phyloP scores from a whole-genome alignment of 106 monocot species.

The Vanilla planifolia region DNA sequence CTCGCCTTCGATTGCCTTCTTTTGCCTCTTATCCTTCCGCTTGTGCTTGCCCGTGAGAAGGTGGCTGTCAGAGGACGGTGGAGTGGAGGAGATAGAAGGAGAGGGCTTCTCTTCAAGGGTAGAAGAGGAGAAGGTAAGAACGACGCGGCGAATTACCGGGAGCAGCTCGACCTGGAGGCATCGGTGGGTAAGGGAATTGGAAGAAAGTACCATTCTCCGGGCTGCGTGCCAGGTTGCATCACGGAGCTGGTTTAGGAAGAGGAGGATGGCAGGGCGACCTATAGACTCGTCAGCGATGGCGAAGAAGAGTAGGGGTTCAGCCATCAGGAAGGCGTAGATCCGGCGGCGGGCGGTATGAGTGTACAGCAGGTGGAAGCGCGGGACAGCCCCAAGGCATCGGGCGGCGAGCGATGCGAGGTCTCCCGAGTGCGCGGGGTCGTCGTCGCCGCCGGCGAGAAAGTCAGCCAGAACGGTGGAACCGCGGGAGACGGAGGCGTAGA shows the following conservation, averaged over 20 bases:
- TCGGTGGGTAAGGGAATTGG: neutral
- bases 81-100: neutral
- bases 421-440: neutral
- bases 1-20: neutral
- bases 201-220: neutral
- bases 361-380: conserved; percentile 20
- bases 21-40: neutral
- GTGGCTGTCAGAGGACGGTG: neutral
- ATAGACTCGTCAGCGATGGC: conserved; percentile 18
- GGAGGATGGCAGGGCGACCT: conserved; percentile 3
- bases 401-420: conserved; percentile 6
- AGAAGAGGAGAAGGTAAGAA: neutral
- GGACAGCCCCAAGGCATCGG: conserved; percentile 9
- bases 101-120: neutral
- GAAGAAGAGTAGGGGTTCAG: conserved; percentile 21
- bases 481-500: conserved; percentile 31
- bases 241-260: conserved; percentile 22
- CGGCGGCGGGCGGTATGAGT: conserved; percentile 21
- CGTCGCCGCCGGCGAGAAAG: neutral
- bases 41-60: neutral
- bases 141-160: conserved; percentile 11
- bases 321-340: conserved; percentile 26
- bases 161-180: conserved; percentile 18
- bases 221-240: neutral
- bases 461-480: conserved; percentile 22